Percentiles rank a stretch among this genome's conserved stretches.
These are phyloP conservation scores for Scenedesmus sp. DNA, from an alignment of 163 green algal genomes.

Conservation along the genomic window DNA sequence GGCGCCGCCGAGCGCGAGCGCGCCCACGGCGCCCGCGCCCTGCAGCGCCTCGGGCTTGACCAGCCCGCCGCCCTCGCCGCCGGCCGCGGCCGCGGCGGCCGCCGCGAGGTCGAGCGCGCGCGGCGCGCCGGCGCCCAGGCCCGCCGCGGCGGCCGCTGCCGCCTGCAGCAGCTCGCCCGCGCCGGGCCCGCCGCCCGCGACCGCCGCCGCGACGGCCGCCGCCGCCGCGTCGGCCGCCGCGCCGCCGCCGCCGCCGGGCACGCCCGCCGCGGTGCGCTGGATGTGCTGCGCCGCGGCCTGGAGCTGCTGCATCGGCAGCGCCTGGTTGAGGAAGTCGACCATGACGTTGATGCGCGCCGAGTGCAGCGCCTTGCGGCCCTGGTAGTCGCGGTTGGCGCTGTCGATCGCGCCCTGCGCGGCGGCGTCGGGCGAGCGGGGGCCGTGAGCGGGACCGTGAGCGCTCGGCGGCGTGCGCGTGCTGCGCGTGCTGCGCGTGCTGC, in stretches of 20 bases:
- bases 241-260: neutral
- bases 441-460: no score
- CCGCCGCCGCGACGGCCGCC: neutral
- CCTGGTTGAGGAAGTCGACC: constrained; percentile 62
- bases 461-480: neutral
- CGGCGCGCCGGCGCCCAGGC: neutral
- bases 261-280: constrained; percentile 9
- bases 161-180: constrained; percentile 10
- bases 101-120: neutral
- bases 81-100: constrained; percentile 7
- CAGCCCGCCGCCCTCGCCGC: neutral
- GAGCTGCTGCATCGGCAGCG: constrained; percentile 63
- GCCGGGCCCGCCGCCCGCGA: neutral
- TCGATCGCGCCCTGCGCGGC: constrained; percentile 77
- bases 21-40: no score
- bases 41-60: no score
- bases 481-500: no score
- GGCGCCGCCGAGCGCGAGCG: no score
- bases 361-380: constrained; percentile 66
- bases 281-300: constrained; percentile 56
- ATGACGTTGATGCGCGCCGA: constrained; percentile 72
- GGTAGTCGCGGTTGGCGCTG: constrained; percentile 70
- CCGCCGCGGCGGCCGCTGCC: constrained; percentile 10
- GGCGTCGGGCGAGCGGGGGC: no score
- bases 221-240: neutral